A percentile compares a stretch with the other conserved stretches of the same genome.
Conservation (phyloP, 2,329 filamentous ascomycete species). For the Xylariaceae sp. region DNA sequence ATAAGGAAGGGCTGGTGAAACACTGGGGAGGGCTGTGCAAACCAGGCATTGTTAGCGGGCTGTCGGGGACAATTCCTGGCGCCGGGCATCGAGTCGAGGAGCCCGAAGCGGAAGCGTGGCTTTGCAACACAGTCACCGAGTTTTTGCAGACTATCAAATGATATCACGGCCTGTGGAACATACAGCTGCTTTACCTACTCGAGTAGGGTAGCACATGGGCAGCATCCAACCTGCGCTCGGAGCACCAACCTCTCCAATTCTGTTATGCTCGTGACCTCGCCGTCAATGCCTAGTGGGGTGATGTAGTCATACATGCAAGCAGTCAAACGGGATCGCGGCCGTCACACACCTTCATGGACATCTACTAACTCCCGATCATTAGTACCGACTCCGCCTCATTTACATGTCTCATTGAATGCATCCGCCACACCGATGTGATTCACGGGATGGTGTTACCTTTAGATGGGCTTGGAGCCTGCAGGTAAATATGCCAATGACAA, state of each 20-base stretch:
- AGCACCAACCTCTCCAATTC: not conserved
- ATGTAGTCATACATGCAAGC: not conserved
- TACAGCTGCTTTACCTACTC: not conserved
- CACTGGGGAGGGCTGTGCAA: constrained; percentile 50
- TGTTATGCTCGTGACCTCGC: not conserved
- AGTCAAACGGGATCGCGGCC: not conserved
- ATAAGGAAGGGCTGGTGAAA: constrained; percentile 54
- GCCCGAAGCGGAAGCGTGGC: constrained; percentile 45
- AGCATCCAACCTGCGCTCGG: not conserved
- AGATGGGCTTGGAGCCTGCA: not conserved
- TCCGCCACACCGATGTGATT: not conserved
- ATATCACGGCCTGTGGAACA: not conserved
- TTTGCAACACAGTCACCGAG: constrained; percentile 43
- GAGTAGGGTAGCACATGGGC: not conserved
- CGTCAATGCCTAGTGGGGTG: not conserved
- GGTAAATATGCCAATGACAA: not conserved
- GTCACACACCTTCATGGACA: not conserved
- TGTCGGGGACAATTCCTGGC: constrained; percentile 51
- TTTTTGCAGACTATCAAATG: constrained; percentile 39
- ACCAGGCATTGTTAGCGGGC: constrained; percentile 42
- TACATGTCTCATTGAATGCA: not conserved
- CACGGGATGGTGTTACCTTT: not conserved
- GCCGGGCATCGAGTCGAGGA: constrained; percentile 49
- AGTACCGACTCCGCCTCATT: not conserved
- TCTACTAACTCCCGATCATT: not conserved